Evolutionary conservation across 2,329 filamentous ascomycete species (phyloP), one percentile per base, ranked within the genome.

Genomic region (Pezicula neosporulosa): DNA sequence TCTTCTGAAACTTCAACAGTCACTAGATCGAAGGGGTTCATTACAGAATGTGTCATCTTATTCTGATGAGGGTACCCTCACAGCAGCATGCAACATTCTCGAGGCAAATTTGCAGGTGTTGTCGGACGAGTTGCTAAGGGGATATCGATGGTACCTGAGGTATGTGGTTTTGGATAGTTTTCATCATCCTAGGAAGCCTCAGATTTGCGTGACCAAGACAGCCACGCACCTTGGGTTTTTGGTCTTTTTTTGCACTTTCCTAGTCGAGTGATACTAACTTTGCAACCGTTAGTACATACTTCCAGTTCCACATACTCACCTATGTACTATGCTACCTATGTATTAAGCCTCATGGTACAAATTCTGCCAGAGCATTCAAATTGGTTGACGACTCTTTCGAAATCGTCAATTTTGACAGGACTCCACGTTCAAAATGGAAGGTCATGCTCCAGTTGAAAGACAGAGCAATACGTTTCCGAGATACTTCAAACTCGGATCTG

Each of bases 261-360:
- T 33, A 33, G 30, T 13, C 30, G 12, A 33, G 30, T 33, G 12
- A 7, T 13, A 33, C 30, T 33, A 33, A 33, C 30, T 33, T 13
- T 33, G 7, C 12, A 13, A 13, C 12, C 12, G 9, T 33, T 13
- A 33, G 30, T 10, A 47, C 36, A 10, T 52, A 44, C 42, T 21
- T 24, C 12, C 50, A 52, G 28, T 52, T 48, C 42, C 33, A 52
- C 38, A 6, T 45, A 15, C 28, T 52, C 15, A 52, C 41, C 36
- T 52, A 44, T 24, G 38, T 45, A 6, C n/a, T 49, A 12, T 47
- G 50, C 38, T 33, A 52, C 21, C 27, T 52, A 16, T 52, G 38
- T 39, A 44, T 48, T 27, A 42, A 47, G 30, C 44, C 44, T 37
- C 16, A 21, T 15, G 38, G 44, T 37, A 27, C 44, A 19, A 47